Percentiles rank a stretch among this genome's conserved stretches.
These are phyloP conservation scores for Parastagonospora nodorum DNA, from an alignment of 2,329 filamentous ascomycete genomes.

Conservation along the genomic window DNA sequence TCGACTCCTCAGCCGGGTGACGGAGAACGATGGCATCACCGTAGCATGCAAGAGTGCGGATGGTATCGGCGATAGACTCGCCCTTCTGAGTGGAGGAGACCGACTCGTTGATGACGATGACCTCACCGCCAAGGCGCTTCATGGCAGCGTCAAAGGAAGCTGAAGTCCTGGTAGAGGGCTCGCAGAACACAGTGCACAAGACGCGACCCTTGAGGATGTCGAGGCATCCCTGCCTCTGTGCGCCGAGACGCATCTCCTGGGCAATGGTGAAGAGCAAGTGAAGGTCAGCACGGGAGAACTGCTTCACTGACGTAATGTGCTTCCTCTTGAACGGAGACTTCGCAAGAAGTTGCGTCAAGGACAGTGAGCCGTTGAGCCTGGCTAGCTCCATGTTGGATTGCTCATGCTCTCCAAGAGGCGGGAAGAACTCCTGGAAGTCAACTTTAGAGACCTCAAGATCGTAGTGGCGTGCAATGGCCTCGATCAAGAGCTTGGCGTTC, in stretches of 20 bases:
- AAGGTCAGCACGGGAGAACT: conserved; percentile 85
- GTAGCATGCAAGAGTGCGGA: conserved; percentile 93
- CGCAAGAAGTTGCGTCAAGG: conserved; percentile 73
- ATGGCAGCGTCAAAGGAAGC: conserved; percentile 97
- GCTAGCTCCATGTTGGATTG: conserved; percentile 48
- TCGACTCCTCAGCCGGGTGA: conserved; percentile 82
- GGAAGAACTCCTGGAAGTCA: conserved; percentile 84
- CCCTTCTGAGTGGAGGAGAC: conserved; percentile 93
- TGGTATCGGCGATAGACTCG: conserved; percentile 88
- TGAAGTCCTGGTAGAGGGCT: conserved; percentile 94
- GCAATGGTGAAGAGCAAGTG: conserved; percentile 95
- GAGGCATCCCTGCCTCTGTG: conserved; percentile 88
- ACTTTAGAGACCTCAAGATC: conserved; percentile 80
- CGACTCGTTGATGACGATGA: conserved; percentile 78
- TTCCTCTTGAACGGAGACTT: conserved; percentile 86
- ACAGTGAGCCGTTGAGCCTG: conserved; percentile 61
- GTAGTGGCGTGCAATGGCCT: conserved; percentile 89
- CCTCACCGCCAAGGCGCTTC: conserved; percentile 93
- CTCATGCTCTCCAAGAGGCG: conserved; percentile 42
- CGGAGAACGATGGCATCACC: conserved; percentile 94
- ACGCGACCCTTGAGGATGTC: conserved; percentile 85
- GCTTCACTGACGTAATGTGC: conserved; percentile 88
- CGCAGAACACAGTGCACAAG: conserved; percentile 93
- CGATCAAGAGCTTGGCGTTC: conserved; percentile 96
- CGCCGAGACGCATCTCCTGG: conserved; percentile 95